Base-by-base conservation (phyloP, 2,329 filamentous ascomycete species). In the Arthrobotrys sinensis region DNA sequence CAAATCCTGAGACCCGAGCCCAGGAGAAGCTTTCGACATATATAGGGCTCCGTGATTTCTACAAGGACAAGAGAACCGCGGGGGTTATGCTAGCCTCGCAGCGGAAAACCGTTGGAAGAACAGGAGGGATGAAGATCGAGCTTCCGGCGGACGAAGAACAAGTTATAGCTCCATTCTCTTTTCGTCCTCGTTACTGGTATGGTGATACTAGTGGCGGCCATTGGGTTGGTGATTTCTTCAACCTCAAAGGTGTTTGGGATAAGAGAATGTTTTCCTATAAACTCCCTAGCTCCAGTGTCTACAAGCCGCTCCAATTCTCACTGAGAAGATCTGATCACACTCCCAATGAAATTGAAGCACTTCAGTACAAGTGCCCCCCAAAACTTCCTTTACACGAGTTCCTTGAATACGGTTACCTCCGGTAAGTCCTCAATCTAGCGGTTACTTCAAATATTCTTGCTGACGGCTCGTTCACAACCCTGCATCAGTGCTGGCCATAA, bases 341-440 rank as follows among this genome's bases (percentile, higher is more conserved):
- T 52, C 84, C 87, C 0, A 92, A 92, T 70, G 80, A 84, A 0
- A 86, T 88, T 0, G 85, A 91, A 11, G 85, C 89, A 0, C 82
- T 81, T 0, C 88, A 89, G 71, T 82, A 80, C 0, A 63, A 82
- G 0, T 90, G 88, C 60, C 88, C 89, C 0, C 10, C 70, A 0
- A 80, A 86, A 21, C 83, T 91, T 69, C 84, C 86, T 0, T 73
- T 89, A 0, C 86, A 87, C 0, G 89, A 91, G 66, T 91, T 86
- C 81, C 87, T 88, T 63, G 84, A 86, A 0, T 85, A 90, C n/a
- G 84, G 85, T 0, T 46, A 19, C 16, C 52, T 78, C 11, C 67
- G 75, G 70, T 75, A 67, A 28, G 67, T 32, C n/a, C 3, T 11
- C 52, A 12, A 19, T 3, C 52, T 14, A 12, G 4, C 4, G 19